A percentile compares a stretch with the other conserved stretches of the same genome.
Conservation (phyloP, 257 asterid genomes). For the Przewalskia tangutica region DNA sequence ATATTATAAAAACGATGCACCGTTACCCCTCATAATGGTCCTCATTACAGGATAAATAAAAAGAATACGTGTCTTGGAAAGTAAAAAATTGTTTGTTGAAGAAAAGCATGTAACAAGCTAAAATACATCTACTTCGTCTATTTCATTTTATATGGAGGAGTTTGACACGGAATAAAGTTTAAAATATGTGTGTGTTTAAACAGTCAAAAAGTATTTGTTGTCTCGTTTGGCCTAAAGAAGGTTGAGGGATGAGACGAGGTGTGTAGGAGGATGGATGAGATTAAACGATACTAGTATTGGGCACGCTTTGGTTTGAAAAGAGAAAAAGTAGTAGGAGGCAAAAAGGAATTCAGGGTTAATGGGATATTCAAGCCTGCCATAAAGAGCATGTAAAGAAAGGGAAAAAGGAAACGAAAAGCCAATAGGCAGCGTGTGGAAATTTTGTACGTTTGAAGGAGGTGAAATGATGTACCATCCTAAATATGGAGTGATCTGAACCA, state of each 20-base stretch:
- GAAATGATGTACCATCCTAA: neutral
- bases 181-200: neutral
- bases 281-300: slow-evolving; percentile 6
- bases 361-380: slow-evolving; percentile 16
- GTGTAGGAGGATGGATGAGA: neutral
- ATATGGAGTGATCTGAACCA: slow-evolving; percentile 16
- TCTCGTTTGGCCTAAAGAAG: neutral
- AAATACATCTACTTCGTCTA: neutral
- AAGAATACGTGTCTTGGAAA: neutral
- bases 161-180: neutral
- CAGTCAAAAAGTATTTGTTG: neutral
- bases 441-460: slow-evolving; percentile 10
- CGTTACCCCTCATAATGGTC: neutral
- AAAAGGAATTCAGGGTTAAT: slow-evolving; percentile 2
- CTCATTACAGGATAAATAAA: neutral
- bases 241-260: neutral
- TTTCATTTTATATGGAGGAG: neutral
- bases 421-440: neutral
- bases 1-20: neutral
- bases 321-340: neutral
- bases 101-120: neutral
- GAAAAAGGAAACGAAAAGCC: slow-evolving; percentile 1
- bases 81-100: neutral
- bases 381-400: slow-evolving; percentile 10
- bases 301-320: slow-evolving; percentile 40